Evolutionary conservation across 768 basidiomycete genomes (phyloP).

Genomic region (Rhizopogon roseolus): DNA sequence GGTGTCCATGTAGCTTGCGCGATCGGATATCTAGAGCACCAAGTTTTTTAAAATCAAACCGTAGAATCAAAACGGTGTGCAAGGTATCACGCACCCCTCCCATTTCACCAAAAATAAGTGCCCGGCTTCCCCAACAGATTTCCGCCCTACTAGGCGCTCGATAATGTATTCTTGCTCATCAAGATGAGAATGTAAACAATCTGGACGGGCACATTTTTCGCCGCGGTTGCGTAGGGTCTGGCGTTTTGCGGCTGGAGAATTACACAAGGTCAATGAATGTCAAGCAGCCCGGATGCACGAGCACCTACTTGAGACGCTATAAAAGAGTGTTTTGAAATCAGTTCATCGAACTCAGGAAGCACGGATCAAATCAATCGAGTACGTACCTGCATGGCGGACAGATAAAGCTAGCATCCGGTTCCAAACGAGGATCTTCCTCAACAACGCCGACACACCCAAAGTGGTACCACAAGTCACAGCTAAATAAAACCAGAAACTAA

Average conservation of each 20-base stretch:
- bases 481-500: constrained; percentile 9
- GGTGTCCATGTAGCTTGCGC: constrained; percentile 25
- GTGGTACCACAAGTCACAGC: constrained; percentile 46
- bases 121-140: constrained; percentile 7
- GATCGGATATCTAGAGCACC: constrained; percentile 19
- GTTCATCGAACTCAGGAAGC: neutral
- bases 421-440: constrained; percentile 30
- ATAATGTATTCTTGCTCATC: constrained; percentile 8
- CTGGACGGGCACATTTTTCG: constrained; percentile 19
- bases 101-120: constrained; percentile 27
- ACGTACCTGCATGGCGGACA: constrained; percentile 40
- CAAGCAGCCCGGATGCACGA: constrained; percentile 4
- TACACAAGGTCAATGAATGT: neutral
- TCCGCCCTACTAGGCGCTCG: constrained; percentile 24
- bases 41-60: constrained; percentile 10
- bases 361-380: too few relatives aligned
- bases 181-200: constrained; percentile 17
- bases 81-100: constrained; percentile 12
- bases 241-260: constrained; percentile 11
- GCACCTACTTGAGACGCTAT: constrained; percentile 2
- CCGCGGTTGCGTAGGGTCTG: constrained; percentile 5
- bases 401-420: constrained; percentile 23
- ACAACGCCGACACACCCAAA: constrained; percentile 44
- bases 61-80: neutral
- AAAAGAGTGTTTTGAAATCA: neutral